Evolutionary conservation across 805 yeast genomes (phyloP), one percentile per base, ranked within the genome.

Genomic region (Pichia deserticola): DNA sequence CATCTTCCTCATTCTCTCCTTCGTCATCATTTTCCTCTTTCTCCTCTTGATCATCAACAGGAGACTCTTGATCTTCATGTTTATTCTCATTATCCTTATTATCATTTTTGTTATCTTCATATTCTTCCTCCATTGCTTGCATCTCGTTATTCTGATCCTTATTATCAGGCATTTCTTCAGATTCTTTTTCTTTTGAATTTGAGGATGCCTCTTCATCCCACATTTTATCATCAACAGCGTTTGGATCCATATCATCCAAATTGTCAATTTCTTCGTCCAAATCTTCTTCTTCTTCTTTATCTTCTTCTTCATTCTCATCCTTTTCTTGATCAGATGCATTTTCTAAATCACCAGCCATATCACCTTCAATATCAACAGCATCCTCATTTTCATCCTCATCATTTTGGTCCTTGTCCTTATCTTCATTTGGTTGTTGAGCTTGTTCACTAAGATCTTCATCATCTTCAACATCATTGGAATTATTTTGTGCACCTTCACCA

Each of bases 141-240:
- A 60, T 59, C 6, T 63, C 61, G 6, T 68, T 68, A 5, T 66
- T 72, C 37, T 66, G 76, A 8, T 79, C 78, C 2, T 79, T 68
- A 51, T 76, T 72, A 11, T 82, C 80, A 4, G 88, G 82, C 69
- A 81, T 68, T 50, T 77, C 72, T 30, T 89, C 95, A 8, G 90
- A 75, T 40, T 89, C 87, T 62, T 89, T 89, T 60, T 89, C 96
- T 60, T 88, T 86, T 25, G 78, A 75, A 54, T 79, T 79, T 13
- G 83, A 89, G 50, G 81, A 76, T 11, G 84, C 86, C 63, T 92
- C 89, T 60, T 90, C 97, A 60, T 92, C 93, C 96, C 98, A 92
- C 96, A 89, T 89, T 68, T 89, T 92, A 57, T 92, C 97, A 64
- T 92, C 98, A 45, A 92, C 81, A 4, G 96, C 96, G 67, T 89